These are phyloP conservation scores for Pythium brachiatum DNA, from an alignment of 352 stramenopile species.

Conservation along the genomic window DNA sequence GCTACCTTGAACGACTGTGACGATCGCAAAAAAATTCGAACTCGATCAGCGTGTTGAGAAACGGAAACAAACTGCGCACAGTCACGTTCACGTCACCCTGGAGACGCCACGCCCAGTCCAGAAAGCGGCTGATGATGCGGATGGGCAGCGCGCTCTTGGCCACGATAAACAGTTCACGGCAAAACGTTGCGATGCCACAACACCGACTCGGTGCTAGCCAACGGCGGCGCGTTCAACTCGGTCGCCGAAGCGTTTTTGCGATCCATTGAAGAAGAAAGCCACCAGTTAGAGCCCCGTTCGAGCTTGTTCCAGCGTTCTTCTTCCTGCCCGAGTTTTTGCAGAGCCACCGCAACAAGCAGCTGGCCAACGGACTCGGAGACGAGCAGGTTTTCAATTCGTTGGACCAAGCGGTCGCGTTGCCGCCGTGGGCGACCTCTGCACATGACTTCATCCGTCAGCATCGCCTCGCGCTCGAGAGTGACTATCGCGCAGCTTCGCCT, in stretches of 20 bases:
- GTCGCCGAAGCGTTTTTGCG: conserved; percentile 53
- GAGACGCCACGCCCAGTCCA: conserved; percentile 38
- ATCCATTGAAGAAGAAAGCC: conserved; percentile 51
- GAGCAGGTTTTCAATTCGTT: conserved; percentile 39
- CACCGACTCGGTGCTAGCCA: conserved; percentile 6
- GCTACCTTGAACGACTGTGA: conserved; percentile 27
- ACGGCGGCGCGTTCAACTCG: conserved; percentile 49
- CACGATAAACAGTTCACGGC: conserved; percentile 53
- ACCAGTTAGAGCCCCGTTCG: no score
- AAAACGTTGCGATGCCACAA: conserved; percentile 46
- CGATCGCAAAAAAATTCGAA: conserved; percentile 66
- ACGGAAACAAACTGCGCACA: conserved; percentile 66
- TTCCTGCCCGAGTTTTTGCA: conserved; percentile 70
- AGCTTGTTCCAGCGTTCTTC: conserved; percentile 82
- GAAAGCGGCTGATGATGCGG: conserved; percentile 40
- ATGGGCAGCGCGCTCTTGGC: conserved; percentile 41
- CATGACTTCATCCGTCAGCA: conserved; percentile 97
- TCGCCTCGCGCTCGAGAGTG: conserved; percentile 96
- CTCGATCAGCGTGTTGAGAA: conserved; percentile 58
- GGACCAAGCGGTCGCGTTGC: conserved; percentile 88
- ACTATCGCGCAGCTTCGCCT: conserved; percentile 97
- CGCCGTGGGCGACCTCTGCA: conserved; percentile 94
- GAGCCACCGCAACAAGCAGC: conserved; percentile 62
- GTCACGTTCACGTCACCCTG: conserved; percentile 49
- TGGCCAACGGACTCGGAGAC: conserved; percentile 45